Conservation (phyloP, 805 yeast genomes). For the Yarrowia yakushimensis region DNA sequence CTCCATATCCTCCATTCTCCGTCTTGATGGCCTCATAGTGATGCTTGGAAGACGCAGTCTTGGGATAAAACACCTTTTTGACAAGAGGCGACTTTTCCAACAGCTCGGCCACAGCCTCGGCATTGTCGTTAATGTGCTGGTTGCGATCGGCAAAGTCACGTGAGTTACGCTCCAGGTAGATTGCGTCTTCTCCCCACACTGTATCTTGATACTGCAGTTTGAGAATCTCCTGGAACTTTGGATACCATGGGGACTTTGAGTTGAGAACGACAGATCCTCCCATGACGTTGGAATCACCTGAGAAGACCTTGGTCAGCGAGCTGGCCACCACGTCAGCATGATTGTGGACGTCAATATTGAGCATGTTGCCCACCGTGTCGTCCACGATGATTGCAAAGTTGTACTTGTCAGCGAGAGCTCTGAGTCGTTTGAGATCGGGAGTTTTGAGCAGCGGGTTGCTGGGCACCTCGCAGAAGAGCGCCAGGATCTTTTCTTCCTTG, state of each 20-base stretch:
- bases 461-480: conserved; percentile 89
- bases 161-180: conserved; percentile 86
- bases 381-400: conserved; percentile 81
- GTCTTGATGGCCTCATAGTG: conserved; percentile 71
- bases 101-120: conserved; percentile 41
- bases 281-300: conserved; percentile 94
- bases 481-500: conserved; percentile 63
- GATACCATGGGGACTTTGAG: conserved; percentile 54
- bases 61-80: conserved; percentile 70
- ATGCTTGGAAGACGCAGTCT: conserved; percentile 47
- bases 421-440: conserved; percentile 67
- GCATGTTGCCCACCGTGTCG: conserved; percentile 90
- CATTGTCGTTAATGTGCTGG: conserved; percentile 40
- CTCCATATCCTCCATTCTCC: conserved; percentile 83
- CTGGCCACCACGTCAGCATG: conserved; percentile 84
- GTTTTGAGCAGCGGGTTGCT: conserved; percentile 89
- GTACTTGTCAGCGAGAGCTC: conserved; percentile 62
- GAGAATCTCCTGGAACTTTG: conserved; percentile 47
- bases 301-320: conserved; percentile 85
- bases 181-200: conserved; percentile 92
- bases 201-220: conserved; percentile 64
- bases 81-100: conserved; percentile 44
- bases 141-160: conserved; percentile 76
- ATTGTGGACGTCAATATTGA: conserved; percentile 75
- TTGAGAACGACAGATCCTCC: conserved; percentile 86